phyloP scores from a whole-genome alignment of 2,329 filamentous ascomycete genomes.

The Diaporthe velutina region DNA sequence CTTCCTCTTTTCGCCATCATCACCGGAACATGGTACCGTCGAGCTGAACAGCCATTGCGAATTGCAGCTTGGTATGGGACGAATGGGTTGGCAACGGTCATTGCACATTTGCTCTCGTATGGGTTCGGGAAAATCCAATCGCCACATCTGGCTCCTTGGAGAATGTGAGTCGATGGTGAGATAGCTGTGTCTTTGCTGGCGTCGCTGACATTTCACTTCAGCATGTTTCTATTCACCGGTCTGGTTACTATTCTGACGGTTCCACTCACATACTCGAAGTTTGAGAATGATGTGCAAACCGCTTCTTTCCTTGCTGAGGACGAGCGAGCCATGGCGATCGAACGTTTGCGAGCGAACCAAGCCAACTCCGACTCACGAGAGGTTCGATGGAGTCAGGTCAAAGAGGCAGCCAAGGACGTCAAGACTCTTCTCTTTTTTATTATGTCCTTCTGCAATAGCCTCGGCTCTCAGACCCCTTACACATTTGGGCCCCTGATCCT shows the following conservation, averaged over 20 bases:
- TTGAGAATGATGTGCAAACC: conserved; percentile 70
- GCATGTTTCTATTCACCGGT: conserved; percentile 72
- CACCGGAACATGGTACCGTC: conserved; percentile 61
- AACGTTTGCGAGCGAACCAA: conserved; percentile 80
- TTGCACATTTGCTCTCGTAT: conserved; percentile 68
- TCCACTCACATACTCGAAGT: conserved; percentile 69
- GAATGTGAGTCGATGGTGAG: conserved; percentile 48
- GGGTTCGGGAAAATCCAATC: conserved; percentile 66
- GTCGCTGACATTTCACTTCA: conserved; percentile 33
- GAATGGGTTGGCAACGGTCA: conserved; percentile 69
- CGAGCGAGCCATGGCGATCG: conserved; percentile 77
- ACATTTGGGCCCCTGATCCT: conserved; percentile 76
- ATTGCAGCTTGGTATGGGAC: conserved; percentile 77
- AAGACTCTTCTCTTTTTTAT: conserved; percentile 72
- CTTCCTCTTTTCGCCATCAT: conserved; percentile 61
- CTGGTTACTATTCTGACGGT: conserved; percentile 56
- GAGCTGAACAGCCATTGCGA: conserved; percentile 71
- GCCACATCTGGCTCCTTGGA: conserved; percentile 51
- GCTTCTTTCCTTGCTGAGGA: conserved; percentile 71
- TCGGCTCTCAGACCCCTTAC: conserved; percentile 73
- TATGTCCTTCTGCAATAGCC: conserved; percentile 73
- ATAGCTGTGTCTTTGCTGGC: background rate
- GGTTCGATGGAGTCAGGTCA: conserved; percentile 76
- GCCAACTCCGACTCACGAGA: conserved; percentile 80
- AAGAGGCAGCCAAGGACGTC: conserved; percentile 61